These are phyloP conservation scores for Dichotomopilus funicola DNA, from an alignment of 2,329 filamentous ascomycete genomes.

Conservation along the genomic window DNA sequence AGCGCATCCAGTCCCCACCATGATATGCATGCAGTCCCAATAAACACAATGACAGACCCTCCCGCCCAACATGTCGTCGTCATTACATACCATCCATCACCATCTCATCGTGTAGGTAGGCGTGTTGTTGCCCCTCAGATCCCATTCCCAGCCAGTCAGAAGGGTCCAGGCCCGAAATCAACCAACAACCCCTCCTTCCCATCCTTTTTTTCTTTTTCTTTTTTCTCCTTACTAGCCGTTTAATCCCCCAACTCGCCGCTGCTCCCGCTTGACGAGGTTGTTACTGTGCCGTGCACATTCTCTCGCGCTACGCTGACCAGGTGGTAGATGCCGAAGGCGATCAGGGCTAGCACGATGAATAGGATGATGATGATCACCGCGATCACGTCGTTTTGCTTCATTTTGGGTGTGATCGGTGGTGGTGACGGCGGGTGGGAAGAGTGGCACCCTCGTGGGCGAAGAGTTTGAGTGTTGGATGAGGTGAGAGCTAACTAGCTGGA, in stretches of 20 bases:
- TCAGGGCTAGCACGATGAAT: slow-evolving; percentile 54
- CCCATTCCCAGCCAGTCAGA: background rate
- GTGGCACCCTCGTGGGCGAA: too few species aligned
- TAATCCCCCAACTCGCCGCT: slow-evolving; percentile 14
- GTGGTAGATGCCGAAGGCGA: slow-evolving; percentile 58
- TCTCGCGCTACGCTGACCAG: slow-evolving; percentile 48
- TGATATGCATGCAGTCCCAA: slow-evolving; percentile 9
- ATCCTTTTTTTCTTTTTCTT: background rate
- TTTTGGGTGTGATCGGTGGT: slow-evolving; percentile 33
- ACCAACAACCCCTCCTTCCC: background rate
- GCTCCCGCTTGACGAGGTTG: slow-evolving; percentile 25
- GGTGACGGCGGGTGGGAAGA: too few species aligned
- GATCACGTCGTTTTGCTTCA: slow-evolving; percentile 61
- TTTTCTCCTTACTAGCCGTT: background rate
- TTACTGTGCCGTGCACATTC: slow-evolving; percentile 34
- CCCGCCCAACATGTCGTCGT: slow-evolving; percentile 4
- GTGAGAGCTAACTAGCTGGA: too few species aligned
- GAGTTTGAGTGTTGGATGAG: too few species aligned
- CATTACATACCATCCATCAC: slow-evolving; percentile 5
- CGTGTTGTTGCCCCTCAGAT: too few species aligned
- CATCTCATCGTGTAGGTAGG: background rate
- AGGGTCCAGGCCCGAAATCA: background rate
- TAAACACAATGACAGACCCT: slow-evolving; percentile 1
- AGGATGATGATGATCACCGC: slow-evolving; percentile 62
- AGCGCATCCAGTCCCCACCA: background rate